These are phyloP conservation scores for Alternaria incomplexa DNA, from an alignment of 2,329 filamentous ascomycete genomes.

Conservation along the genomic window DNA sequence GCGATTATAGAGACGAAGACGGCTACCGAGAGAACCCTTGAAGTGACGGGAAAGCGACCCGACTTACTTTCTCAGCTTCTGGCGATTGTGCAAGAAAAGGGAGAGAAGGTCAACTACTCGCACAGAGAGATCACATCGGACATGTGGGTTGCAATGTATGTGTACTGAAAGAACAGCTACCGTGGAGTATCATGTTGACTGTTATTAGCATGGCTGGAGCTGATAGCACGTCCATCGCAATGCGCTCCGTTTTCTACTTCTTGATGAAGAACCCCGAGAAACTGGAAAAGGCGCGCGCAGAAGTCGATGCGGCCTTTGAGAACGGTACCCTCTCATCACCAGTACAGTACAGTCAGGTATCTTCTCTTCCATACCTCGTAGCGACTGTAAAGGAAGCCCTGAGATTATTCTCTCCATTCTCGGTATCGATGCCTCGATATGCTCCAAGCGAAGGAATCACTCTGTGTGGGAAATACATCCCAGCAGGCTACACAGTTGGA, in stretches of 20 bases:
- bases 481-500: conserved; percentile 74
- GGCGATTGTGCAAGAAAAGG: conserved; percentile 36
- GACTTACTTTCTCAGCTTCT: conserved; percentile 42
- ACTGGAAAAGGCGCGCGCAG: conserved; percentile 15
- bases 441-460: conserved; percentile 68
- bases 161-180: neutral
- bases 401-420: conserved; percentile 74
- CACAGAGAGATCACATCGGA: conserved; percentile 36
- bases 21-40: conserved; percentile 14
- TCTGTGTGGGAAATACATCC: conserved; percentile 66
- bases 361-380: conserved; percentile 74
- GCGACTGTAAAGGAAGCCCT: conserved; percentile 79
- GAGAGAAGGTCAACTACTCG: conserved; percentile 38
- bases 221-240: conserved; percentile 45
- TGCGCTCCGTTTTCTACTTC: conserved; percentile 49
- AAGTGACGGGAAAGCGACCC: conserved; percentile 20
- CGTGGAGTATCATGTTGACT: neutral
- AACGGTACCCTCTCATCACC: conserved; percentile 16
- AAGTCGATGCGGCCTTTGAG: conserved; percentile 25
- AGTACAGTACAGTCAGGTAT: conserved; percentile 53
- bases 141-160: conserved; percentile 39
- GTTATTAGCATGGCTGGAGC: conserved; percentile 40
- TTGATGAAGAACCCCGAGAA: conserved; percentile 42
- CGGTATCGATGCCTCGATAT: conserved; percentile 73
- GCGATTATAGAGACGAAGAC: conserved; percentile 21